Evolutionary conservation across 495 filamentous ascomycete species (phyloP).

Genomic region (Talaromyces liani): DNA sequence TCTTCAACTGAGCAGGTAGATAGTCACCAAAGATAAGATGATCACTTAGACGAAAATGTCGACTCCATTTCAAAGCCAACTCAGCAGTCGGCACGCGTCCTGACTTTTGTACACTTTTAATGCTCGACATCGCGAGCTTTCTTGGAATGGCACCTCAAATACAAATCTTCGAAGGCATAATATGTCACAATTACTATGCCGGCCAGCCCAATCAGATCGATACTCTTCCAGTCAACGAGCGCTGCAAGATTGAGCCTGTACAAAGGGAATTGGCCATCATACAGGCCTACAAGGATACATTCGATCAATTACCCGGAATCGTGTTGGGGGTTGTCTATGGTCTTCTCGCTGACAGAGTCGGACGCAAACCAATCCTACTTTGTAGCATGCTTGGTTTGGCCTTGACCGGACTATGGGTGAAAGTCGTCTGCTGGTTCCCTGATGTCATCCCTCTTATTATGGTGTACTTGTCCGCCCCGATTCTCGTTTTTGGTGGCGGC

Average conservation of each 20-base stretch:
- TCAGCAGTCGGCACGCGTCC: not conserved
- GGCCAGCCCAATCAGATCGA: not conserved
- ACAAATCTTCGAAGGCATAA: slow-evolving; percentile 31
- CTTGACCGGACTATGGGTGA: slow-evolving; percentile 19
- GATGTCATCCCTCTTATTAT: slow-evolving; percentile 17
- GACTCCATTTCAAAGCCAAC: not conserved
- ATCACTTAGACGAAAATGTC: not conserved
- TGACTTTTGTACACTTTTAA: not conserved
- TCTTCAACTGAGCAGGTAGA: not conserved
- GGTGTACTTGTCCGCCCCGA: slow-evolving; percentile 21
- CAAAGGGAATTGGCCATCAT: slow-evolving; percentile 35
- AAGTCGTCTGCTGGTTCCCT: slow-evolving; percentile 16
- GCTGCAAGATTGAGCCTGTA: slow-evolving; percentile 37
- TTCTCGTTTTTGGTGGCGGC: slow-evolving; percentile 24
- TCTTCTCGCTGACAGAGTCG: slow-evolving; percentile 31
- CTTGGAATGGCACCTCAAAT: slow-evolving; percentile 25
- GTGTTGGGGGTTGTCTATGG: slow-evolving; percentile 25
- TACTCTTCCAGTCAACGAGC: slow-evolving; percentile 5
- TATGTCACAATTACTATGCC: slow-evolving; percentile 28
- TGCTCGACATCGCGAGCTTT: slow-evolving; percentile 16
- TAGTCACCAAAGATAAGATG: not conserved
- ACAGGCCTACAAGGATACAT: slow-evolving; percentile 29
- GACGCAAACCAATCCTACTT: slow-evolving; percentile 32
- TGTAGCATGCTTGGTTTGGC: slow-evolving; percentile 27
- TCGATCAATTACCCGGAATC: slow-evolving; percentile 29